Conservation (phyloP, 768 basidiomycete species). For the Leccinum olivaceopallidum region DNA sequence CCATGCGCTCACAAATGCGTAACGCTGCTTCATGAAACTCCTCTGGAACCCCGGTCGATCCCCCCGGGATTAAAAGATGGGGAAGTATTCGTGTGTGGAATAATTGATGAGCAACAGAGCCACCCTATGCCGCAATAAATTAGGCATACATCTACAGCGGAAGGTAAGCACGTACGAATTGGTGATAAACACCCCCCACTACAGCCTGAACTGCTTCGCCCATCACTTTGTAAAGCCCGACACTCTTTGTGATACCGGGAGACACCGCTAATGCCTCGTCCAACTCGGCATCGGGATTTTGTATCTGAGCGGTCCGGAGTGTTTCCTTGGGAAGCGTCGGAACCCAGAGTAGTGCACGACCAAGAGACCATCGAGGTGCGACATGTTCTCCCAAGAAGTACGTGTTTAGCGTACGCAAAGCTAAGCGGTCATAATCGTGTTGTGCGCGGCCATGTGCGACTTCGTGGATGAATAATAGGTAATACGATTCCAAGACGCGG, state of each 20-base stretch:
- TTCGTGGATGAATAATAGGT: conserved; percentile 69
- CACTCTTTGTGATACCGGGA: conserved; percentile 44
- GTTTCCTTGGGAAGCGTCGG: conserved; percentile 49
- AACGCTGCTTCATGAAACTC: conserved; percentile 31
- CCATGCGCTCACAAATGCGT: conserved; percentile 32
- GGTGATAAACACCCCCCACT: conserved; percentile 74
- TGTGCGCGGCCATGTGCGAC: conserved; percentile 44
- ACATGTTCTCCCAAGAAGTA: conserved; percentile 73
- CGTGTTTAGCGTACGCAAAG: conserved; percentile 61
- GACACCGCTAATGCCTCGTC: conserved; percentile 29
- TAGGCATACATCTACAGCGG: conserved; percentile 19
- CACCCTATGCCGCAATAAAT: conserved; percentile 23
- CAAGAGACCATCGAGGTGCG: conserved; percentile 73
- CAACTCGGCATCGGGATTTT: conserved; percentile 28
- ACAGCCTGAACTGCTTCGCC: conserved; percentile 77
- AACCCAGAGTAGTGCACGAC: conserved; percentile 73
- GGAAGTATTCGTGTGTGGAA: conserved; percentile 39
- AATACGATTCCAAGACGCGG: conserved; percentile 74
- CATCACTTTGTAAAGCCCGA: conserved; percentile 76
- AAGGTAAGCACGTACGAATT: conserved; percentile 59
- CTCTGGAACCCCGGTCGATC: conserved; percentile 29
- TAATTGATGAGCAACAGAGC: conserved; percentile 33
- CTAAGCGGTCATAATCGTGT: conserved; percentile 60
- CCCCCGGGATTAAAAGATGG: conserved; percentile 30
- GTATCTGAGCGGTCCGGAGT: conserved; percentile 23